Evolutionary conservation across 495 filamentous ascomycete genomes (phyloP).

Genomic region (Aspergillus asperescens): DNA sequence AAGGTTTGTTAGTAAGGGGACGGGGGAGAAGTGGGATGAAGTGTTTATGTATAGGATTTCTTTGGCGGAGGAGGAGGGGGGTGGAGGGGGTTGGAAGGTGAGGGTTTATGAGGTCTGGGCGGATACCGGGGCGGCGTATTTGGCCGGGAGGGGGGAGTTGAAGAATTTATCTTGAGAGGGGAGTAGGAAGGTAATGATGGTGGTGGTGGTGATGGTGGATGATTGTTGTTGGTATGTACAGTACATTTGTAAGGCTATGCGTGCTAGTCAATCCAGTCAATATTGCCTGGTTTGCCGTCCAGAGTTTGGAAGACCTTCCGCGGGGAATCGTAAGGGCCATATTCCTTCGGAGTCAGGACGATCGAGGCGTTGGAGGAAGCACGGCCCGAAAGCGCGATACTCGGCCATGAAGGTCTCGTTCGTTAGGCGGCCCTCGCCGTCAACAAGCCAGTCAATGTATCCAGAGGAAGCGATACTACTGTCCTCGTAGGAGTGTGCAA

Average conservation of each 20-base stretch:
- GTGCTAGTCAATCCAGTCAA: conserved; percentile 50
- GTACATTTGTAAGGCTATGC: conserved; percentile 10
- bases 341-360: conserved; percentile 36
- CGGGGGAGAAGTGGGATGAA: conserved; percentile 54
- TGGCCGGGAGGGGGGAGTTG: conserved; percentile 48
- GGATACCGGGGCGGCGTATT: conserved; percentile 59
- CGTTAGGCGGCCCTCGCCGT: conserved; percentile 32
- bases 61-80: conserved; percentile 40
- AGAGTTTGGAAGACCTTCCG: conserved; percentile 49
- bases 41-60: conserved; percentile 51
- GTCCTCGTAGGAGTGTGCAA: conserved; percentile 49
- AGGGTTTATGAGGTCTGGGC: conserved; percentile 56
- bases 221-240: background rate
- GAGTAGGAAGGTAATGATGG: background rate
- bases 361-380: conserved; percentile 36
- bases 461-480: conserved; percentile 44
- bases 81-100: conserved; percentile 34
- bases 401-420: conserved; percentile 53
- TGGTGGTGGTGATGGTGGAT: no score
- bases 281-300: conserved; percentile 44
- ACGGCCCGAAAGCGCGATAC: conserved; percentile 48
- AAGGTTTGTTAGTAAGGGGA: conserved; percentile 46
- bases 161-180: background rate
- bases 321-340: conserved; percentile 41
- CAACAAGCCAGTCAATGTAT: conserved; percentile 50